These are phyloP conservation scores for Calendula officinalis DNA, from an alignment of 129 eudicot species.

Conservation along the genomic window DNA sequence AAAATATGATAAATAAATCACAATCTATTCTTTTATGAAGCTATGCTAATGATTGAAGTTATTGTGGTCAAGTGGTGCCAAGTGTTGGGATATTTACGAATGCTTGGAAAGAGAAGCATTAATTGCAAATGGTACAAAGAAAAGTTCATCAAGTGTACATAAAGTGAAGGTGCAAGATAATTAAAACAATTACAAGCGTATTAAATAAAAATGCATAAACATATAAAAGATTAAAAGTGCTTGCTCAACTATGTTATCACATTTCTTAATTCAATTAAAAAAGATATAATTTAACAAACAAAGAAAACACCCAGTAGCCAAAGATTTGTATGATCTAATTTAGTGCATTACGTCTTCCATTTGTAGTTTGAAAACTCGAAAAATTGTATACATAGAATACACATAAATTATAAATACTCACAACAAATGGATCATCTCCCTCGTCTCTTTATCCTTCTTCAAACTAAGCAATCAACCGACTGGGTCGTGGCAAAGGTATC, in stretches of 20 bases:
- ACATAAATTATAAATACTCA: no score
- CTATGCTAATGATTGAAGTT: no score
- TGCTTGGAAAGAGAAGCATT: constrained; percentile 15
- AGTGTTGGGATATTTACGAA: no score
- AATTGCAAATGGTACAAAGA: constrained; percentile 21
- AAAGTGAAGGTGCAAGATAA: constrained; percentile 16
- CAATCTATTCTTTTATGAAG: no score
- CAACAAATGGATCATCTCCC: no score
- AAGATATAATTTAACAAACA: constrained; percentile 6
- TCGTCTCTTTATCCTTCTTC: no score
- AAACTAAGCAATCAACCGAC: no score
- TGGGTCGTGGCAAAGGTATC: no score
- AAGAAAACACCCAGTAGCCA: not conserved
- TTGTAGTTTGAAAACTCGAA: not conserved
- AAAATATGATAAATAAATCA: no score
- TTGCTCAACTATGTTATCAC: constrained; percentile 21
- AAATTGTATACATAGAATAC: no score
- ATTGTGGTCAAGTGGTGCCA: no score
- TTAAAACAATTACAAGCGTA: constrained; percentile 1
- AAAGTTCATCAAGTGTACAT: constrained; percentile 23
- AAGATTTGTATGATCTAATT: constrained; percentile 13
- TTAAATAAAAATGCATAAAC: no score
- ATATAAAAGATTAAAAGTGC: constrained; percentile 2
- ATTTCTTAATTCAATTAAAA: not conserved
- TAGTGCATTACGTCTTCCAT: constrained; percentile 27